Base-by-base conservation (phyloP, 2,329 filamentous ascomycete genomes). In the Stachybotrys echinatus region DNA sequence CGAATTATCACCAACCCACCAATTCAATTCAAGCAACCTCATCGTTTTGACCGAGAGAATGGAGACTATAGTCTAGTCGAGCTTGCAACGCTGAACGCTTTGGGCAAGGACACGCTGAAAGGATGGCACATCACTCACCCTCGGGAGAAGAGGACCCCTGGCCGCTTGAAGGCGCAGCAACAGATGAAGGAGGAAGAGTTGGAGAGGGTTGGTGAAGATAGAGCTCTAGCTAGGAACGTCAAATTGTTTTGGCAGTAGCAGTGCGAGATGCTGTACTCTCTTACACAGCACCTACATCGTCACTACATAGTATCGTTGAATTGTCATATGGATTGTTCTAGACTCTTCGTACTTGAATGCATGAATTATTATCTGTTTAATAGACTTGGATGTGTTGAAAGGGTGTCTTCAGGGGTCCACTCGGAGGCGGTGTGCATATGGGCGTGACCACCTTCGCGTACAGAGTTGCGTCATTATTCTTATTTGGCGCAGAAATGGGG, bases 11-110 rank as follows among this genome's bases (percentile, higher is more conserved):
- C 55, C 19, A 60, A 56, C 38, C 79, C 79, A 46, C 77, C 77
- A 0, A 74, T 83, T 6, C 71, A 65, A n/a, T 61, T 83, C 2
- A 71, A 61, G 40, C 67, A 76, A 60, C 79, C 79, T 5, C 79
- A 81, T 61, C 51, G 65, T 8, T 80, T 82, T 52, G 70, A 80
- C 55, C 64, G 80, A 14, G 56, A 61, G 23, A 71, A 73, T 23
- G 65, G 64, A 2, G 53, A 71, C 14, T 83, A 81, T 58, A 81
- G 75, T 53, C 65, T 77, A 19, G 79, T 84, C 5, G 80, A 84
- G 67, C 65, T 62, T 56, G 74, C 77, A 57, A 84, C 80, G 3
- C 60, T 84, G 58, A 65, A 58, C 38, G 74, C 71, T 12, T 61
- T 83, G 27, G 73, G 73, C 1, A 69, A 61, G 55, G 71, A 76